Base-by-base conservation (phyloP, 495 filamentous ascomycete genomes). In the Daldinia childiae region DNA sequence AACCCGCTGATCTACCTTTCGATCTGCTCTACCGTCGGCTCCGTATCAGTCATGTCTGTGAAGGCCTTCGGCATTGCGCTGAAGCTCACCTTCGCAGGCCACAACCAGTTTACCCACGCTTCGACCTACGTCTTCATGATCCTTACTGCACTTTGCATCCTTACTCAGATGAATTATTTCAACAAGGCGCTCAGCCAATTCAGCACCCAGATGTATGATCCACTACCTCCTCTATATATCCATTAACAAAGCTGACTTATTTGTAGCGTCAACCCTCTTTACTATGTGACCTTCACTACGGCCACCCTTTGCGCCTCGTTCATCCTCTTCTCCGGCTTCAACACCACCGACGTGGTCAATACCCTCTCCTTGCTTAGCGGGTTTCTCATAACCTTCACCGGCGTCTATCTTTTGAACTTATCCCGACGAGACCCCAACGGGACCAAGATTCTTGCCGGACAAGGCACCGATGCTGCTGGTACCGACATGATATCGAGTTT, bases 161-260 rank as follows among this genome's bases (percentile, higher is more conserved):
- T 98, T 57, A 97, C 93, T 19, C 95, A 99, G 82, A 97, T 99
- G 96, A 98, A 98, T 81, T 99, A 98, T 80, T 97, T 99, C 80
- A 99, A 99, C 85, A 99, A 99, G 80, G 95, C 95, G 30, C 84
- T 99, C 71, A 97, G 92, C 80, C 93, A 97, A 76, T 99, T 98
- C 82, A 93, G 93, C 15, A 98, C 96, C 27, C 94, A 93, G 61
- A 93, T 99, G 95, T 98, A 88, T 81, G 90, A 50, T 52, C 34
- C 43, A 17, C 3, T 19, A 26, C 21, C 59, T 61, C 50, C 3
- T 21, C 19, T 38, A 48, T 5, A 48, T 5, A 15, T 41, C 55
- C 39, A 52, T 57, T 17, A n/a, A 58, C 5, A 4, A 64, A 39
- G 54, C 80, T 85, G 74, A 86, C 66, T n/a, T 45, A 0, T 54